These are phyloP conservation scores for Phytophthora quininea DNA, from an alignment of 352 stramenopile species.

Conservation along the genomic window DNA sequence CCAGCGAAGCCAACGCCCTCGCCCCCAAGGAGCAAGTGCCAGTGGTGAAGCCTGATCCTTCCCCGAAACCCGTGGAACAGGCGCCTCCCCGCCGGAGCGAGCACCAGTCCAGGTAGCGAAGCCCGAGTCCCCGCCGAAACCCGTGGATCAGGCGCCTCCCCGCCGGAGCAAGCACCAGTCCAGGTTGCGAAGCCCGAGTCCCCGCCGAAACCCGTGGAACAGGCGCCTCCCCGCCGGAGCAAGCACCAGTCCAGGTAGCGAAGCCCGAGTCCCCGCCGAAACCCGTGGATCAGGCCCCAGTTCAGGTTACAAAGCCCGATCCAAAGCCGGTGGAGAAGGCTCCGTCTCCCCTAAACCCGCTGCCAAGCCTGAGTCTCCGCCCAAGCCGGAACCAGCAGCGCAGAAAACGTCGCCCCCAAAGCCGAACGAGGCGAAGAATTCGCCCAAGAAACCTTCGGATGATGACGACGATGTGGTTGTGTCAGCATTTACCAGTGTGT, in stretches of 20 bases:
- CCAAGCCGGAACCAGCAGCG: slow-evolving; percentile 9
- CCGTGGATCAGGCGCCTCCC: slow-evolving; percentile 4
- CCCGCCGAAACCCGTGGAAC: slow-evolving; percentile 18
- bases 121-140: not conserved
- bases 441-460: slow-evolving; percentile 27
- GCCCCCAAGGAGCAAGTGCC: slow-evolving; percentile 17
- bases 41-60: slow-evolving; percentile 20
- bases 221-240: slow-evolving; percentile 3
- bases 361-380: slow-evolving; percentile 12
- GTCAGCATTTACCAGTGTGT: slow-evolving; percentile 38
- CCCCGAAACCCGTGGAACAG: slow-evolving; percentile 19
- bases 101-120: not conserved
- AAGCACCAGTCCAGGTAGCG: not conserved
- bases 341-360: slow-evolving; percentile 16
- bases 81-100: slow-evolving; percentile 1
- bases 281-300: not conserved
- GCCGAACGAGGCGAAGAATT: slow-evolving; percentile 20
- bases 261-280: slow-evolving; percentile 3
- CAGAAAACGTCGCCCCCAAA: slow-evolving; percentile 2
- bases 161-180: slow-evolving; percentile 15
- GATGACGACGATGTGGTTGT: slow-evolving; percentile 28
- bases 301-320: not conserved
- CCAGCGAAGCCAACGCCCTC: slow-evolving; percentile 21
- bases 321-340: slow-evolving; percentile 4
- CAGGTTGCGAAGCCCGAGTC: slow-evolving; percentile 16